Evolutionary conservation across 345 rosid genomes (phyloP).

Genomic region (Gossypium rotundifolium): DNA sequence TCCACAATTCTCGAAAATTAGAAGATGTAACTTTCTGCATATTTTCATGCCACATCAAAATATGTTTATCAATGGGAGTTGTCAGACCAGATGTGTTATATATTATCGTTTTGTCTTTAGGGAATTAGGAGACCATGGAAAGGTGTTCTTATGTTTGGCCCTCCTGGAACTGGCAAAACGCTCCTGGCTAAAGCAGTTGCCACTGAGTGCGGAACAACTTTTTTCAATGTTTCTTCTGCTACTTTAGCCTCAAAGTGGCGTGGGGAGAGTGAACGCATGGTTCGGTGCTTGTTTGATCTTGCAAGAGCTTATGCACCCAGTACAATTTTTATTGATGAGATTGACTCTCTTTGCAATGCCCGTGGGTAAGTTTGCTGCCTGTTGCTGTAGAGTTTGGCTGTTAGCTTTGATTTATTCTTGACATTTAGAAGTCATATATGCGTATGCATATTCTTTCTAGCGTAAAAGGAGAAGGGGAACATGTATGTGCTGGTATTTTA

Average conservation of each 20-base stretch:
- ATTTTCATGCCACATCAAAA: background rate
- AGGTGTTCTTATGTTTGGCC: slow-evolving; percentile 25
- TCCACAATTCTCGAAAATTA: background rate
- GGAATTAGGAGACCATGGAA: slow-evolving; percentile 99
- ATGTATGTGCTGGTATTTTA: background rate
- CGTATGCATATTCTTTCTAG: background rate
- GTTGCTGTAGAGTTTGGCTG: background rate
- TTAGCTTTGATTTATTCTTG: slow-evolving; percentile 6
- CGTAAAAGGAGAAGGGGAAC: background rate
- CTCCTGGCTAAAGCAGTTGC: slow-evolving; percentile 12
- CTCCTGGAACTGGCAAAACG: slow-evolving; percentile 12
- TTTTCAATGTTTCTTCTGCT: slow-evolving; percentile 14
- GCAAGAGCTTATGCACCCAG: slow-evolving; percentile 13
- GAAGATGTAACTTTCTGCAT: background rate
- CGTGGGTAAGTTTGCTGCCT: slow-evolving; percentile 23
- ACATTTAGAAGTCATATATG: background rate
- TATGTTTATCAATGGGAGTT: background rate
- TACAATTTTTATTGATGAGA: slow-evolving; percentile 12
- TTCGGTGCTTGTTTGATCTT: slow-evolving; percentile 11
- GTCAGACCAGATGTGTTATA: background rate
- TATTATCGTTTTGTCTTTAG: slow-evolving; percentile 33
- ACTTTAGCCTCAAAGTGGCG: slow-evolving; percentile 23
- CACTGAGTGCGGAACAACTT: slow-evolving; percentile 10
- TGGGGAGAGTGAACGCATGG: slow-evolving; percentile 16
- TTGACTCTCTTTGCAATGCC: slow-evolving; percentile 13